Evolutionary conservation across 2,329 filamentous ascomycete genomes (phyloP).

Genomic region (Cladobotryum protrusum): DNA sequence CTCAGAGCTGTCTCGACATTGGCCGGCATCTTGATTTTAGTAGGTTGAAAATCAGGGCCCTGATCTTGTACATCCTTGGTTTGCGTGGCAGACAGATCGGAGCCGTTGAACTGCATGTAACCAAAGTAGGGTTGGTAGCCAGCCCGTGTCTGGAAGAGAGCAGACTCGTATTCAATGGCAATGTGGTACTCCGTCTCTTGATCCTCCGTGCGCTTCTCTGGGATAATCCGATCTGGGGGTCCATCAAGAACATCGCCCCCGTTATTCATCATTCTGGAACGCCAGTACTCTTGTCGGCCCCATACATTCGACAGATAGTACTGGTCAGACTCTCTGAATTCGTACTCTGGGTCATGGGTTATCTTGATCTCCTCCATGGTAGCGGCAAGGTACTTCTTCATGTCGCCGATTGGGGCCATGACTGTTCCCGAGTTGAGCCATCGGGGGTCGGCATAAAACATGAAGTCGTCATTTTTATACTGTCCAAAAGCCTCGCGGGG

Average conservation of each 20-base stretch:
- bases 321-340: slow-evolving; percentile 35
- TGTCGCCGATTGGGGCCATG: slow-evolving; percentile 32
- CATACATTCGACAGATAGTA: slow-evolving; percentile 38
- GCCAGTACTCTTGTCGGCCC: slow-evolving; percentile 37
- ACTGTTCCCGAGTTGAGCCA: slow-evolving; percentile 43
- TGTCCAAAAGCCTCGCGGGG: slow-evolving; percentile 29
- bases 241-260: slow-evolving; percentile 15
- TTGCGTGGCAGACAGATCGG: slow-evolving; percentile 18
- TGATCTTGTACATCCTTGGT: slow-evolving; percentile 20
- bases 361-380: slow-evolving; percentile 25
- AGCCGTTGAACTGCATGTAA: slow-evolving; percentile 26
- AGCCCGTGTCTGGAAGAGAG: slow-evolving; percentile 34
- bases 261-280: slow-evolving; percentile 23
- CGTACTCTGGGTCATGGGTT: slow-evolving; percentile 26
- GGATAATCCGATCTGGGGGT: slow-evolving; percentile 17
- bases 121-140: slow-evolving; percentile 30
- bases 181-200: slow-evolving; percentile 29
- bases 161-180: slow-evolving; percentile 35
- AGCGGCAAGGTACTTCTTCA: slow-evolving; percentile 22
- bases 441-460: slow-evolving; percentile 27
- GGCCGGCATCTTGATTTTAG: slow-evolving; percentile 26
- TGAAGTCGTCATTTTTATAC: slow-evolving; percentile 26
- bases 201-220: slow-evolving; percentile 14
- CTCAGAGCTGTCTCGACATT: slow-evolving; percentile 23
- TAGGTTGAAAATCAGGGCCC: slow-evolving; percentile 23